Percentiles rank a stretch among this genome's conserved stretches.
phyloP scores from a whole-genome alignment of 805 yeast genomes.

The Zygoascus tannicola region DNA sequence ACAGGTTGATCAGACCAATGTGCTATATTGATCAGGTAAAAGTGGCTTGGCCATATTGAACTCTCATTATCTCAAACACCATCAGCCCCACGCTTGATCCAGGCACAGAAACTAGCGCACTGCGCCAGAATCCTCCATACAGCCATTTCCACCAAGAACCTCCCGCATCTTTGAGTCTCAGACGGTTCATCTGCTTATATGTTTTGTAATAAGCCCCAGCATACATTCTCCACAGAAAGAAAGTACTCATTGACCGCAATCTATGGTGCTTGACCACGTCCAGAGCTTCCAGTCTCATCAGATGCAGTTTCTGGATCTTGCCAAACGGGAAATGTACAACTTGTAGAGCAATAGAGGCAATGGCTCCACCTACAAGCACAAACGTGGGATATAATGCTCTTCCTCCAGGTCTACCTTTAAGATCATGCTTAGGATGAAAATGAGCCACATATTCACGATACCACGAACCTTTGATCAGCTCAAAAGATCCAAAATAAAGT shows the following conservation, averaged over 20 bases:
- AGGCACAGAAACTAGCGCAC: slow-evolving; percentile 70
- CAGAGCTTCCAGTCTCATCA: slow-evolving; percentile 68
- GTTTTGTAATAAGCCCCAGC: slow-evolving; percentile 73
- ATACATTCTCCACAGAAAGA: slow-evolving; percentile 38
- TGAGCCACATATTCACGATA: slow-evolving; percentile 23
- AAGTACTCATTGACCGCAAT: slow-evolving; percentile 5
- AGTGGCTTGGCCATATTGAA: slow-evolving; percentile 16
- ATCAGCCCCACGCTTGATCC: slow-evolving; percentile 81
- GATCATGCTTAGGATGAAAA: slow-evolving; percentile 17
- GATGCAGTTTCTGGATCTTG: slow-evolving; percentile 70
- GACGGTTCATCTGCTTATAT: slow-evolving; percentile 43
- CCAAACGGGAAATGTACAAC: slow-evolving; percentile 75
- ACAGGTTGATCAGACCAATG: no score
- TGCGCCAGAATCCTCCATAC: slow-evolving; percentile 68
- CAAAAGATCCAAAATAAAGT: slow-evolving; percentile 72
- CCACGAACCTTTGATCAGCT: slow-evolving; percentile 52
- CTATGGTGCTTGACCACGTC: slow-evolving; percentile 39
- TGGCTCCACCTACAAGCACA: slow-evolving; percentile 74
- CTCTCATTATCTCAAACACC: slow-evolving; percentile 73
- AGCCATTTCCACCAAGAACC: slow-evolving; percentile 54
- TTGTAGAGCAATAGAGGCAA: slow-evolving; percentile 71
- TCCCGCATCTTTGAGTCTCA: slow-evolving; percentile 45
- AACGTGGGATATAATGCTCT: slow-evolving; percentile 56
- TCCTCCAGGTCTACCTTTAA: slow-evolving; percentile 11
- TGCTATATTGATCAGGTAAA: no score